Percentiles rank a stretch among this genome's conserved stretches.
phyloP scores from a whole-genome alignment of 805 yeast species.

The Metschnikowia gelsemii region DNA sequence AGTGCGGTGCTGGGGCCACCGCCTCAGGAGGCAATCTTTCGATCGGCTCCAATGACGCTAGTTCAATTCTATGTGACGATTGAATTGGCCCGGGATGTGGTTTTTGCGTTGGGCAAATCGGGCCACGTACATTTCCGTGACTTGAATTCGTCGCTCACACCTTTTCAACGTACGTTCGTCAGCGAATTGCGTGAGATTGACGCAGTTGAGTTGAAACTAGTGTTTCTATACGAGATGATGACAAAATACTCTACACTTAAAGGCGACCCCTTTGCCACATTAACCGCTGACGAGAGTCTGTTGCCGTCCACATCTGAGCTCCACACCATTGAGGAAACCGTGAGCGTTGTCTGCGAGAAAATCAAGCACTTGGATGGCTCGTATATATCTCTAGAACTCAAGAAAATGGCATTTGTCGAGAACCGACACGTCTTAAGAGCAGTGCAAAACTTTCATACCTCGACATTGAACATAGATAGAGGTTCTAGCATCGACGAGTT shows the following conservation, averaged over 20 bases:
- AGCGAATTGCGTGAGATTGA: conserved; percentile 41
- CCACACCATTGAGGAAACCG: conserved; percentile 31
- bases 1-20: conserved; percentile 4
- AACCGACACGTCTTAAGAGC: conserved; percentile 36
- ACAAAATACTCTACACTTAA: conserved; percentile 28
- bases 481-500: conserved; percentile 15
- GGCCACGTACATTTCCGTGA: conserved; percentile 47
- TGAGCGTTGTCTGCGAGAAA: conserved; percentile 28
- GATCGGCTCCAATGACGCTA: conserved; percentile 50
- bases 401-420: conserved; percentile 29
- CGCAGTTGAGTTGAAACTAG: conserved; percentile 31
- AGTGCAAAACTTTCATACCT: conserved; percentile 34
- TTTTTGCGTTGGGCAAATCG: conserved; percentile 35
- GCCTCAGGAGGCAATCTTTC: conserved; percentile 38
- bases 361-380: conserved; percentile 40
- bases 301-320: conserved; percentile 37
- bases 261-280: conserved; percentile 27
- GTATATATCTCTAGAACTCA: conserved; percentile 26
- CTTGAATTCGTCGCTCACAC: conserved; percentile 47
- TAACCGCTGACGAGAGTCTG: conserved; percentile 50
- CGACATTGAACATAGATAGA: conserved; percentile 16
- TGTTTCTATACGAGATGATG: conserved; percentile 30
- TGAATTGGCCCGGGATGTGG: conserved; percentile 46
- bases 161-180: conserved; percentile 48
- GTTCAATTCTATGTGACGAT: conserved; percentile 49